Evolutionary conservation across 768 basidiomycete species (phyloP), one percentile per base, ranked within the genome.

Genomic region (Infundibulicybe gibba): DNA sequence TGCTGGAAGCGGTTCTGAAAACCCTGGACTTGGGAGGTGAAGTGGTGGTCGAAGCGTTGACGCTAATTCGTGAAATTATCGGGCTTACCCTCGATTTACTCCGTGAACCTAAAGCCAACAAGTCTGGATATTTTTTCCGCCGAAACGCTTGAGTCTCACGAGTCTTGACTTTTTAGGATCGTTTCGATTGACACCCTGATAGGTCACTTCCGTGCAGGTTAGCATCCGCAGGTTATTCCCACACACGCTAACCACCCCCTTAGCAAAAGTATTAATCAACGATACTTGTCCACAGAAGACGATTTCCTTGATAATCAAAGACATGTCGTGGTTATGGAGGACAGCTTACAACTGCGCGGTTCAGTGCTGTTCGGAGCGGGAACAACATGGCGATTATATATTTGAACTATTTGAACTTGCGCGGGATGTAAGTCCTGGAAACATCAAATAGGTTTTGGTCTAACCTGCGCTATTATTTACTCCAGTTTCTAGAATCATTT

Each of bases 301-400:
- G 44, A 66, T 76, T 43, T 64, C 79, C 16, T 61, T 84, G 63
- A 75, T 89, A 52, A 72, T 74, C 59, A 89, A n/a, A 59, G 90
- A 93, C 56, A 59, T 93, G 57, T 90, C 89, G 32, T 93, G 91
- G 90, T 68, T 93, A 53, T 93, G 90, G 90, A 76, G 90, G 59
- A 85, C 83, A 32, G 86, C 90, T 21, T 93, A 91, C 67, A 93
- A 93, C 64, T 80, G 77, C 50, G 91, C 89, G 47, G 75, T 90
- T 41, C 81, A 89, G 63, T 89, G 87, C 25, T 90, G 88, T 59
- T 72, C 79, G 41, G 81, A 83, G 58, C 92, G 91, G 90, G 80
- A 82, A 57, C 67, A 78, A 37, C 71, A 74, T 50, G 81, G 83
- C n/a, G 77, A 79, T 38, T 74, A 71, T 52, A 79, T 87, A 33